Base-by-base conservation (phyloP, 768 basidiomycete species). In the Leccinum uliginosum region DNA sequence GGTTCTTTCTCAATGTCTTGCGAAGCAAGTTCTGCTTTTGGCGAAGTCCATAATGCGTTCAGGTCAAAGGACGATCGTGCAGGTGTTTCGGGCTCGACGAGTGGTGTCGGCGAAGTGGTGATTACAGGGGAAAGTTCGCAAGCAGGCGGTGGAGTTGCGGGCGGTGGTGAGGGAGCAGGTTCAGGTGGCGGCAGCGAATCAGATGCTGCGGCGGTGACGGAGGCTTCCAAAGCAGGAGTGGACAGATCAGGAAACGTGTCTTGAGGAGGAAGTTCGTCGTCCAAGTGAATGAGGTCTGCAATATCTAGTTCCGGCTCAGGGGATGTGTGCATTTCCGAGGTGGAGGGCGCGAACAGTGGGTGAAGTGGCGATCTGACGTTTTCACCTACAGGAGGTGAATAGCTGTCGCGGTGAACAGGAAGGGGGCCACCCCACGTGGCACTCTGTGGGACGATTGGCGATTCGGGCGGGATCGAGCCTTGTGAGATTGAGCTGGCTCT, bases 221-320 rank as follows among this genome's bases (percentile, higher is more conserved):
- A 40, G 6, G 54, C 32, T 44, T 66, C 69, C 30, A 60, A 54
- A 47, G 58, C 32, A 17, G 68, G 59, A 15, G 61, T 54, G 15
- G 60, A 54, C 6, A 61, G 29, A 48, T 68, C 64, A 49, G 59
- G 51, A 53, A 68, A 58, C 7, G 58, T 58, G 46, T 80, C 77
- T 49, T 76, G 74, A 51, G 66, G 62, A 29, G 55, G 26, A 19
- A 74, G 69, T 54, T 86, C 85, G 50, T 88, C 87, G 59, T 90
- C 88, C 59, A 90, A 81, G 68, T 89, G 88, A 58, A 90, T 89
- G 61, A 90, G 74, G 68, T 90, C 88, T 38, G 83, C 81, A 19
- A 90, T 80, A 64, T 89, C 85, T 51, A 89, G 67, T 71, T 89
- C 87, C 30, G 81, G 81, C 67, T 87, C 87, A 19, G 72, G 63